Evolutionary conservation across 768 basidiomycete species (phyloP).

Genomic region (Boletus rubescentipes): DNA sequence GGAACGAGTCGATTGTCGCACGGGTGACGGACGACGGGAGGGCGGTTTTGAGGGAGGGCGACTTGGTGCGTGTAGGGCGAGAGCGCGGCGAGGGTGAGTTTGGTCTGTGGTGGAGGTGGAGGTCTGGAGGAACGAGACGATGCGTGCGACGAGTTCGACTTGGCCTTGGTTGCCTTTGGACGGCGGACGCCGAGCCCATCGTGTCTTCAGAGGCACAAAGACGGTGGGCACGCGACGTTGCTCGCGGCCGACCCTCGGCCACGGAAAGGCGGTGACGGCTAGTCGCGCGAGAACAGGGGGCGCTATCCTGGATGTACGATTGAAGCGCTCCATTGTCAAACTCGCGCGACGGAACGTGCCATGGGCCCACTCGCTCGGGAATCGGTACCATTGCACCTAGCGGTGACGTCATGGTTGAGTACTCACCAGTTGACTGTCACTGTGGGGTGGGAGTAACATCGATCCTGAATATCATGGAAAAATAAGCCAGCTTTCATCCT

Average conservation of each 20-base stretch:
- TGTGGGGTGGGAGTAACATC: conserved; percentile 74
- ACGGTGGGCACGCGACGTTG: conserved; percentile 46
- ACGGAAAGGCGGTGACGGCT: conserved; percentile 48
- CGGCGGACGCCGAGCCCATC: conserved; percentile 50
- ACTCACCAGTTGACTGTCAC: conserved; percentile 65
- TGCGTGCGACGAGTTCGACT: conserved; percentile 48
- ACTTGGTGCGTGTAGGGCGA: conserved; percentile 64
- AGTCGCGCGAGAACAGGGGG: conserved; percentile 40
- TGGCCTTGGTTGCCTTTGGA: conserved; percentile 67
- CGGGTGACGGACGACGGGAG: conserved; percentile 28
- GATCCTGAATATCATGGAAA: conserved; percentile 58
- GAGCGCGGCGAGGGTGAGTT: conserved; percentile 28
- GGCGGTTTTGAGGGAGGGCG: conserved; percentile 40
- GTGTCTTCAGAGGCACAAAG: conserved; percentile 57
- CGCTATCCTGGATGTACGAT: conserved; percentile 43
- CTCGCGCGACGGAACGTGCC: conserved; percentile 59
- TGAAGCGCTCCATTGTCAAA: conserved; percentile 58
- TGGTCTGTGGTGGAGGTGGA: background rate
- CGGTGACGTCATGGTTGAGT: background rate
- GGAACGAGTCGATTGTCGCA: conserved; percentile 46
- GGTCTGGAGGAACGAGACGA: conserved; percentile 42
- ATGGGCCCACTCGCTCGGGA: conserved; percentile 54
- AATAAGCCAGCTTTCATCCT: conserved; percentile 55
- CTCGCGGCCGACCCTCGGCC: conserved; percentile 43
- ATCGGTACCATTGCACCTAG: conserved; percentile 65